Evolutionary conservation across 257 asterid species (phyloP).

Genomic region (Phtheirospermum japonicum): DNA sequence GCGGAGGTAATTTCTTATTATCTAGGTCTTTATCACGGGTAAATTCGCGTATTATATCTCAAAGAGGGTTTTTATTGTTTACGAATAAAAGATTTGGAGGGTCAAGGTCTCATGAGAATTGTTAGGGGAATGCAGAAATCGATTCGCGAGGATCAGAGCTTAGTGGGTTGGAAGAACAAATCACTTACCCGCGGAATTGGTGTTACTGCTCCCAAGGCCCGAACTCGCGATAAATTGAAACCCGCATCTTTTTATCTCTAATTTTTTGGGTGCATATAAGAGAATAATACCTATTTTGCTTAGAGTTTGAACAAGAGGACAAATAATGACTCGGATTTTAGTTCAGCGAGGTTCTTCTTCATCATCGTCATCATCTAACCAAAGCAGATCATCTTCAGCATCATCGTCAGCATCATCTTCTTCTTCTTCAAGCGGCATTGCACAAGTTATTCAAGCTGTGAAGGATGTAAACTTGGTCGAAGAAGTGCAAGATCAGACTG

Average conservation of each 20-base stretch:
- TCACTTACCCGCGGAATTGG: conserved; percentile 84
- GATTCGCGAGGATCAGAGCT: conserved; percentile 57
- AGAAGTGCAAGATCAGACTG: conserved; percentile 54
- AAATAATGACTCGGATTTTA: conserved; percentile 79
- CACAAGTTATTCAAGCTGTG: conserved; percentile 43
- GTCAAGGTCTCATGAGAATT: conserved; percentile 97
- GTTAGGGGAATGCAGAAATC: conserved; percentile 99
- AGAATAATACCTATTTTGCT: conserved; percentile 24
- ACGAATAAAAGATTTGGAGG: conserved; percentile 56
- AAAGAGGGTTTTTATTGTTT: conserved; percentile 61
- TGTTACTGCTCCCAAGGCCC: conserved; percentile 79
- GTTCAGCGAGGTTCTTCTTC: conserved; percentile 87
- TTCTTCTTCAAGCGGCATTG: conserved; percentile 40
- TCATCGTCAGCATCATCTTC: conserved; percentile 62
- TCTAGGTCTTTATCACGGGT: conserved; percentile 43
- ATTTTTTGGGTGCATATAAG: conserved; percentile 33
- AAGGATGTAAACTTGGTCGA: conserved; percentile 57
- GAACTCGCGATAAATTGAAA: conserved; percentile 81
- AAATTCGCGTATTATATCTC: conserved; percentile 53
- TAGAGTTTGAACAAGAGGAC: conserved; percentile 37
- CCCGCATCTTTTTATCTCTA: conserved; percentile 47
- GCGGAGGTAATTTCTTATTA: conserved; percentile 37
- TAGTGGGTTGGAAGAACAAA: conserved; percentile 64
- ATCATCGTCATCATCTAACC: conserved; percentile 72
- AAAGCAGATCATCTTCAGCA: conserved; percentile 59